A percentile compares a stretch with the other conserved stretches of the same genome.
These are phyloP conservation scores for Leishmania major DNA, from an alignment of 208 protist species.

Conservation along the genomic window DNA sequence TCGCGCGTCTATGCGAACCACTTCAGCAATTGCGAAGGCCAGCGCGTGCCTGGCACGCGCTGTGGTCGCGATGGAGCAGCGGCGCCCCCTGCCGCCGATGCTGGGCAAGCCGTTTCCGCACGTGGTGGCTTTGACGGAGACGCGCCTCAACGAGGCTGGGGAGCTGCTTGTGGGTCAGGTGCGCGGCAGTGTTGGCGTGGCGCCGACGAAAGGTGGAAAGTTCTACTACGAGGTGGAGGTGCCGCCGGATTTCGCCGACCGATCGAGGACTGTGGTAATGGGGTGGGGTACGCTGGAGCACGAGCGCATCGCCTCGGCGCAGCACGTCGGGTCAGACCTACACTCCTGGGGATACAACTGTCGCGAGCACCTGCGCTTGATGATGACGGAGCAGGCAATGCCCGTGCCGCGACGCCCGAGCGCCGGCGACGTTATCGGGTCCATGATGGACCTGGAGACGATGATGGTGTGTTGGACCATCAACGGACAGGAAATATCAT, in stretches of 20 bases:
- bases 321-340: slow-evolving; percentile 87
- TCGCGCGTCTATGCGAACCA: slow-evolving; percentile 44
- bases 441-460: slow-evolving; percentile 78
- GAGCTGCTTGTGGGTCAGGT: slow-evolving; percentile 85
- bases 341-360: slow-evolving; percentile 93
- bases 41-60: slow-evolving; percentile 58
- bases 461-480: slow-evolving; percentile 90
- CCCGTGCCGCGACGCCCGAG: slow-evolving; percentile 42
- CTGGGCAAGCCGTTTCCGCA: slow-evolving; percentile 65
- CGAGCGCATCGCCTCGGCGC: slow-evolving; percentile 71
- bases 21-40: slow-evolving; percentile 47
- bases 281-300: slow-evolving; percentile 91
- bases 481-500: slow-evolving; percentile 82
- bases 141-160: slow-evolving; percentile 66
- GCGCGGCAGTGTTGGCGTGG: slow-evolving; percentile 75
- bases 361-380: slow-evolving; percentile 67
- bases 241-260: slow-evolving; percentile 54
- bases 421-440: slow-evolving; percentile 80
- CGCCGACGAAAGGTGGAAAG: slow-evolving; percentile 54
- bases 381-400: slow-evolving; percentile 73
- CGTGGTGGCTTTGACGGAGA: slow-evolving; percentile 72
- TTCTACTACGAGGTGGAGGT: slow-evolving; percentile 89
- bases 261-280: slow-evolving; percentile 60
- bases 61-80: slow-evolving; percentile 62
- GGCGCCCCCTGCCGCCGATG: slow-evolving; percentile 49